A percentile compares a stretch with the other conserved stretches of the same genome.
These are phyloP conservation scores for Chaetomidium leptoderma DNA, from an alignment of 495 filamentous ascomycete genomes.

Conservation along the genomic window DNA sequence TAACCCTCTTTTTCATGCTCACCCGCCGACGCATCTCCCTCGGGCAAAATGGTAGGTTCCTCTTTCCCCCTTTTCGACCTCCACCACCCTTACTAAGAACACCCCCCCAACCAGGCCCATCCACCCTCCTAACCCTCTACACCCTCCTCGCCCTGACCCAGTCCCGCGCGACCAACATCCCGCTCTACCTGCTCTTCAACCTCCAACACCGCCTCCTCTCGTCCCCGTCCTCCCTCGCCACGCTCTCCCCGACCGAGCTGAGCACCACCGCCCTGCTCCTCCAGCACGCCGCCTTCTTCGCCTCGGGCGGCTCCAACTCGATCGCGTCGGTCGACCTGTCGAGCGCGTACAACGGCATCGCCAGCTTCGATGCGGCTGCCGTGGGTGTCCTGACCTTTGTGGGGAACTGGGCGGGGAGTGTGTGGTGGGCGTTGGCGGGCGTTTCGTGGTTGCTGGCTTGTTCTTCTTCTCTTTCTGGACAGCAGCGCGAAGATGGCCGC, in stretches of 20 bases:
- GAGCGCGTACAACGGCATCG: slow-evolving; percentile 78
- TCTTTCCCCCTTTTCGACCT: slow-evolving; percentile 43
- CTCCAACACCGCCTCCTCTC: slow-evolving; percentile 52
- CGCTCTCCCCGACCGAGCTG: slow-evolving; percentile 50
- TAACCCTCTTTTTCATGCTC: slow-evolving; percentile 31
- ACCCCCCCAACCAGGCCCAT: slow-evolving; percentile 27
- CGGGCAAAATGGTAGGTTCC: slow-evolving; percentile 23
- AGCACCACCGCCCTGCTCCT: slow-evolving; percentile 61
- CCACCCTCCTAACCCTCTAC: slow-evolving; percentile 60
- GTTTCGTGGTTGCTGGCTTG: slow-evolving; percentile 50
- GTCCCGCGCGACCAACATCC: slow-evolving; percentile 74
- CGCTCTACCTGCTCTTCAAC: slow-evolving; percentile 72
- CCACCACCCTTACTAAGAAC: neutral
- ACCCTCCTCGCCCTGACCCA: slow-evolving; percentile 82
- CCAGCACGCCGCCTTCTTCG: slow-evolving; percentile 79
- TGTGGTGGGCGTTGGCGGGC: slow-evolving; percentile 74
- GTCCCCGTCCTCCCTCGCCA: neutral
- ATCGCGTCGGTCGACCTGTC: slow-evolving; percentile 85
- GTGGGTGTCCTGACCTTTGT: slow-evolving; percentile 80
- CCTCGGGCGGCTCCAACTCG: slow-evolving; percentile 85
- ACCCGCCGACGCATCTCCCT: slow-evolving; percentile 21
- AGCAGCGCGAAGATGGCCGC: no score
- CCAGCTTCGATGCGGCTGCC: slow-evolving; percentile 58
- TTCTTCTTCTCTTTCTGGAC: no score
- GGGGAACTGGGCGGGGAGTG: slow-evolving; percentile 85